A percentile compares a stretch with the other conserved stretches of the same genome.
Conservation (phyloP, 768 basidiomycete species). For the Neoboletus subvelutipes region DNA sequence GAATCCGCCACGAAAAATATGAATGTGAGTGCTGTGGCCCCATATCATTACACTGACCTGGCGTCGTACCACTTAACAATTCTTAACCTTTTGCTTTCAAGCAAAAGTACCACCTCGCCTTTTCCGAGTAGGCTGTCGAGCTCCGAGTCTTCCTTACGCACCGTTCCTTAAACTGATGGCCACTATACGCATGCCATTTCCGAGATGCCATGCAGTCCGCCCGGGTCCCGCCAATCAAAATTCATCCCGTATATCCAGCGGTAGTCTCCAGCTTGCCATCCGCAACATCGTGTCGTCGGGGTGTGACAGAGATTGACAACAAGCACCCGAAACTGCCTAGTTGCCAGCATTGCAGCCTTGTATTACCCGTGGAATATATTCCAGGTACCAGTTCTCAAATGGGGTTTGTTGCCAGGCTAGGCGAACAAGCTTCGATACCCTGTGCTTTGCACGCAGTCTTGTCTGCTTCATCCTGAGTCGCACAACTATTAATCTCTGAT, state of each 20-base stretch:
- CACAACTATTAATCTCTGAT: too few relatives aligned
- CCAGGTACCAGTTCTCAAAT: neutral
- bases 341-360: too few relatives aligned
- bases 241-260: neutral
- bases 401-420: neutral
- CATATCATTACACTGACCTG: too few relatives aligned
- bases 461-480: neutral
- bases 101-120: neutral
- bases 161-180: neutral
- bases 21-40: neutral
- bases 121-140: neutral
- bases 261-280: neutral
- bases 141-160: neutral
- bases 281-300: neutral
- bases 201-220: neutral
- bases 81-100: neutral
- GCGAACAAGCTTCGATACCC: neutral
- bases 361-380: neutral
- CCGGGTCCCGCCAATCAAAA: neutral
- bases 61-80: too few relatives aligned
- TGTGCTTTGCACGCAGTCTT: neutral
- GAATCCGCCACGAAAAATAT: neutral
- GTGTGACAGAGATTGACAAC: neutral
- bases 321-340: neutral
- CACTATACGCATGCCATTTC: neutral